Percentiles rank a stretch among this genome's conserved stretches.
These are phyloP conservation scores for Boletus edulis DNA, from an alignment of 768 basidiomycete genomes.

Conservation along the genomic window DNA sequence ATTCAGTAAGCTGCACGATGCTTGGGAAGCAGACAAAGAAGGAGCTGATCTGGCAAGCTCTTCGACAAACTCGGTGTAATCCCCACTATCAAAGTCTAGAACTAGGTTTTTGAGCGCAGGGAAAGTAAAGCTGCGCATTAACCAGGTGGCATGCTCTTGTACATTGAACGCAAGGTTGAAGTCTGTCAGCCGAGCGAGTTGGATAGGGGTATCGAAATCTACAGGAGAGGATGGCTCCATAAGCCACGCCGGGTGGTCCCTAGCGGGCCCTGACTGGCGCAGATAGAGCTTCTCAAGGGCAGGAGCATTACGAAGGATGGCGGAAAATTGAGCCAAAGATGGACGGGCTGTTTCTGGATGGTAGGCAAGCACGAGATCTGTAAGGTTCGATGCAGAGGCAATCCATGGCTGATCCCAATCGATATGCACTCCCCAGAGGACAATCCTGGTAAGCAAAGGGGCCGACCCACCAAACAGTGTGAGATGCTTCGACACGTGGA, in stretches of 20 bases:
- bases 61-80: slow-evolving; percentile 49
- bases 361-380: slow-evolving; percentile 57
- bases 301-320: slow-evolving; percentile 53
- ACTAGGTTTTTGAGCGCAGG: slow-evolving; percentile 38
- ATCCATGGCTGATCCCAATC: slow-evolving; percentile 53
- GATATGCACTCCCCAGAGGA: slow-evolving; percentile 69
- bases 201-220: slow-evolving; percentile 31
- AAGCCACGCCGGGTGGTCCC: slow-evolving; percentile 37
- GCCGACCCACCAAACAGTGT: slow-evolving; percentile 50
- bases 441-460: slow-evolving; percentile 48
- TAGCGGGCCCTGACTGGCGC: slow-evolving; percentile 55
- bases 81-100: slow-evolving; percentile 46
- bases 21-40: slow-evolving; percentile 30
- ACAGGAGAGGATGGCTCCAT: slow-evolving; percentile 14
- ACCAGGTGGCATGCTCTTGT: slow-evolving; percentile 37
- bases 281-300: slow-evolving; percentile 53
- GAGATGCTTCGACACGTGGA: slow-evolving; percentile 34
- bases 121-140: slow-evolving; percentile 25
- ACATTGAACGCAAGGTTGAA: slow-evolving; percentile 52
- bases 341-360: slow-evolving; percentile 65
- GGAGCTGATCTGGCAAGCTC: slow-evolving; percentile 34
- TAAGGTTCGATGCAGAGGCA: slow-evolving; percentile 31
- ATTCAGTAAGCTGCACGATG: slow-evolving; percentile 37
- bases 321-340: slow-evolving; percentile 48
- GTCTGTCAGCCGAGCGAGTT: slow-evolving; percentile 25